Percentiles rank a stretch among this genome's conserved stretches.
These are phyloP conservation scores for Zea mays DNA, from an alignment of 176 grass and related monocot species.

Conservation along the genomic window Zm-B73-REFERENCE-NAM-5.0 NC_050099.1:15085501-15086000, in stretches of 20 bases:
- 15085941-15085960: conserved; percentile 84
- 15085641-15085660: conserved; percentile 4
- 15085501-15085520: not conserved
- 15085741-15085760: conserved; percentile 40
- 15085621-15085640: not conserved
- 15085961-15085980: conserved; percentile 63
- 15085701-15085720: conserved; percentile 46
- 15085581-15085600: conserved; percentile 26
- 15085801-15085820: conserved; percentile 5
- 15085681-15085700: conserved; percentile 31
- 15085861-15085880: conserved; percentile 27
- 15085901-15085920: conserved; percentile 90
- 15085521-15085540: conserved; percentile 40
- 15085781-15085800: conserved; percentile 43
- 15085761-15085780: conserved; percentile 1
- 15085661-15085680: conserved; percentile 37
- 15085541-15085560: conserved; percentile 36
- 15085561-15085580: conserved; percentile 42
- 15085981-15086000: conserved; percentile 59
- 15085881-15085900: not conserved
- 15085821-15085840: conserved; percentile 25
- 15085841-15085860: not conserved
- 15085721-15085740: conserved; percentile 23
- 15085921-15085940: conserved; percentile 71
- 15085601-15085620: conserved; percentile 18